These are phyloP conservation scores for Penicillium waksmanii DNA, from an alignment of 495 filamentous ascomycete genomes.

Conservation along the genomic window DNA sequence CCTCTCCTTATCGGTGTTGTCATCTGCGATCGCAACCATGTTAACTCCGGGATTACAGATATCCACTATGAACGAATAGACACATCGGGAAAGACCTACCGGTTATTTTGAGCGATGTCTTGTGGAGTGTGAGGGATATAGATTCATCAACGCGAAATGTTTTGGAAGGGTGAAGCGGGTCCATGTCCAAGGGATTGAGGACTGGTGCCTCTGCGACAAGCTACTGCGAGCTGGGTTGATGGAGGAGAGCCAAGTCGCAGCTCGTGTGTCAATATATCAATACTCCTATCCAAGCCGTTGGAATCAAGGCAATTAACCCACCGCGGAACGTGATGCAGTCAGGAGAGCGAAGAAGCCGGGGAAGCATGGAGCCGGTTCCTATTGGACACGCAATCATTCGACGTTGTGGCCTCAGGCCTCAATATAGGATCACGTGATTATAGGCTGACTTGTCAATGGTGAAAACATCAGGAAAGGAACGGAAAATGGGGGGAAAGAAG, in stretches of 20 bases:
- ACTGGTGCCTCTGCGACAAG: not conserved
- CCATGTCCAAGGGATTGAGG: not conserved
- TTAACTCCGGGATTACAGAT: not conserved
- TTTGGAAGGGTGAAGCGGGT: not conserved
- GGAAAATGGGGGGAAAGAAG: no score
- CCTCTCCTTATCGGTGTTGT: not conserved
- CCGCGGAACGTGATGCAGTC: not conserved
- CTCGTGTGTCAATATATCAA: not conserved
- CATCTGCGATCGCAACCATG: not conserved
- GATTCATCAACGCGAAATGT: constrained; percentile 1
- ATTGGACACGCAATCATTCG: not conserved
- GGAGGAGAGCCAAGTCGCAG: not conserved
- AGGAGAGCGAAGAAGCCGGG: not conserved
- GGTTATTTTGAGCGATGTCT: not conserved
- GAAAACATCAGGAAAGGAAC: no score
- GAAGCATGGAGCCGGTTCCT: no score
- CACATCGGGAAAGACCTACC: not conserved
- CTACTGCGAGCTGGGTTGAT: not conserved
- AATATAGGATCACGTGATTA: no score
- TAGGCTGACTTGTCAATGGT: no score
- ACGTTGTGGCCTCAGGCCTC: not conserved
- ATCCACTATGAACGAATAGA: not conserved
- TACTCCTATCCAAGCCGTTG: not conserved
- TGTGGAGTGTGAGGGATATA: not conserved
- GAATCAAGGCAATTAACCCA: not conserved